Percentiles rank a stretch among this genome's conserved stretches.
phyloP scores from a whole-genome alignment of 768 basidiomycete genomes.

The Amyloporia xantha region DNA sequence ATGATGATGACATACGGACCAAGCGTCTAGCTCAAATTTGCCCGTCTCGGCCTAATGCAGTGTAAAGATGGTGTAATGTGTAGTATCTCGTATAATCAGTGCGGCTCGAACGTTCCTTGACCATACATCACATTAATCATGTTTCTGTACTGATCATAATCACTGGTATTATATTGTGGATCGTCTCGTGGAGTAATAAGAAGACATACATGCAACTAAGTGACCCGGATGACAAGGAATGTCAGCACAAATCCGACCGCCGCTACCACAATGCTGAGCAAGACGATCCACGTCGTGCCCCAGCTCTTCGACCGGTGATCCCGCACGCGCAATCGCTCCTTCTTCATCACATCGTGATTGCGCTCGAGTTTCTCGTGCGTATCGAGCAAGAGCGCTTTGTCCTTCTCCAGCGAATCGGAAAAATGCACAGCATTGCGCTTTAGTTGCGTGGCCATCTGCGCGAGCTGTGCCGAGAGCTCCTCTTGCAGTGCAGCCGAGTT shows the following conservation, averaged over 20 bases:
- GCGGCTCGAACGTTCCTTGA: too few species aligned
- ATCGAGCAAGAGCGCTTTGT: slow-evolving; percentile 61
- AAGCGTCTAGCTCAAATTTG: too few species aligned
- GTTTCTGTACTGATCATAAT: too few species aligned
- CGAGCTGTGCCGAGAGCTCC: slow-evolving; percentile 67
- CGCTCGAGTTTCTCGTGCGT: slow-evolving; percentile 69
- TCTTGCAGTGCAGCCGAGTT: slow-evolving; percentile 64
- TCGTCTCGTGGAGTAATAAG: not conserved
- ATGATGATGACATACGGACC: too few species aligned
- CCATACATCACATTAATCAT: too few species aligned
- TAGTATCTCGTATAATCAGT: too few species aligned
- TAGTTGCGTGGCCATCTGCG: slow-evolving; percentile 82
- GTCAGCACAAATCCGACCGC: slow-evolving; percentile 62
- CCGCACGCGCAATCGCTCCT: slow-evolving; percentile 46
- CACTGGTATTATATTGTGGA: too few species aligned
- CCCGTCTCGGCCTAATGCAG: too few species aligned
- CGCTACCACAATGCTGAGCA: slow-evolving; percentile 54
- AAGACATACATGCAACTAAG: slow-evolving; percentile 17
- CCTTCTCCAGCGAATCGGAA: slow-evolving; percentile 61
- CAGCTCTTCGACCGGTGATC: slow-evolving; percentile 40
- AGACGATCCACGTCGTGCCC: slow-evolving; percentile 48
- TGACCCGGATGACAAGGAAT: slow-evolving; percentile 67
- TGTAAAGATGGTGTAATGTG: too few species aligned
- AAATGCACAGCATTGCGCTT: slow-evolving; percentile 81
- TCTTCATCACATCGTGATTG: slow-evolving; percentile 64